These are phyloP conservation scores for Colletotrichum caudatum DNA, from an alignment of 2,329 filamentous ascomycete species.

Conservation along the genomic window DNA sequence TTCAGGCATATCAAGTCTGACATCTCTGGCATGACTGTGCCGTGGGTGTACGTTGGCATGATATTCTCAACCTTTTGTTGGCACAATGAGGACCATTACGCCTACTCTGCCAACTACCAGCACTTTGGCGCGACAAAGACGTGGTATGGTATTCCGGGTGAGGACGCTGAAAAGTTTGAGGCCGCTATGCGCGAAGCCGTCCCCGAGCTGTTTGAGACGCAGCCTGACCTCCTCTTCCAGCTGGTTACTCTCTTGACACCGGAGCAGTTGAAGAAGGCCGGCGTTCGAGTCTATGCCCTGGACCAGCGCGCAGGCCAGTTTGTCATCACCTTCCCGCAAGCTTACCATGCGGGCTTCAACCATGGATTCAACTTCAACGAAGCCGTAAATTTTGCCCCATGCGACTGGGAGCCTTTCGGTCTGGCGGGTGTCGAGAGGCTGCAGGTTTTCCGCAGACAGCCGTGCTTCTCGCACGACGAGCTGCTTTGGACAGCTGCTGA, in stretches of 20 bases:
- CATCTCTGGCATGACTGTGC: constrained; percentile 98
- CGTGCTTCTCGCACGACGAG: constrained; percentile 98
- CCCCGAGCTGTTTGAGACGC: constrained; percentile 95
- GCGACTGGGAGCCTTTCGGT: constrained; percentile 94
- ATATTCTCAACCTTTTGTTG: constrained; percentile 99
- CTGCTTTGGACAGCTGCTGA: constrained; percentile 90
- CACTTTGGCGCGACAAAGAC: constrained; percentile 99
- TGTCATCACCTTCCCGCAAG: constrained; percentile 95
- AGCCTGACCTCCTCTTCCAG: constrained; percentile 96
- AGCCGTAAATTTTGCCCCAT: constrained; percentile 96
- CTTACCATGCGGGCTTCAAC: constrained; percentile 98
- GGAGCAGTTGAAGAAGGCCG: constrained; percentile 91
- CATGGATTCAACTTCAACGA: constrained; percentile 99
- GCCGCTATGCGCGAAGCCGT: constrained; percentile 95
- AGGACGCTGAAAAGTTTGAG: constrained; percentile 95
- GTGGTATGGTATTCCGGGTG: constrained; percentile 97
- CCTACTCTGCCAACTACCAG: constrained; percentile 98
- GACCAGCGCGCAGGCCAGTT: constrained; percentile 97
- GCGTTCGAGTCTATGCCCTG: constrained; percentile 92
- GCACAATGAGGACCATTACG: constrained; percentile 99
- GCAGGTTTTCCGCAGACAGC: constrained; percentile 88
- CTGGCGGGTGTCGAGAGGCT: constrained; percentile 87
- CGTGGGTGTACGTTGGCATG: constrained; percentile 99
- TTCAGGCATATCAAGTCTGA: constrained; percentile 98
- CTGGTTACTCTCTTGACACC: constrained; percentile 96